phyloP scores from a whole-genome alignment of 108 stramenopile species.

The Skeletonema potamos region DNA sequence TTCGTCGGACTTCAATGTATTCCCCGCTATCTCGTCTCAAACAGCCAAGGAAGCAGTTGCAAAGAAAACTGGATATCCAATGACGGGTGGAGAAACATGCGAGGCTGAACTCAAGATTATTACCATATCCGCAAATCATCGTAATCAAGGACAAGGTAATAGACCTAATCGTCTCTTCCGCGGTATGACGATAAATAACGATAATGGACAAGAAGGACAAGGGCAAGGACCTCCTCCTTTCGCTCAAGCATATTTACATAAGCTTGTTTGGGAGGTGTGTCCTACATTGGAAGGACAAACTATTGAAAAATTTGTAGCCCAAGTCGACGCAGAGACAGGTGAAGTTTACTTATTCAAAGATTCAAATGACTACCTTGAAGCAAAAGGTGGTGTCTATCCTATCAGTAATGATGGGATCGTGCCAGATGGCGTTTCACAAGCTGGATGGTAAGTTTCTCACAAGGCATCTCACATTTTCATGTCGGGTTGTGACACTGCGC shows the following conservation, averaged over 20 bases:
- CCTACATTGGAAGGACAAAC: constrained; percentile 19
- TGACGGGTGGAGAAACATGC: neutral
- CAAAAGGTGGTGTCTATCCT: constrained; percentile 18
- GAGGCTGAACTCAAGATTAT: neutral
- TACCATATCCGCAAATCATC: neutral
- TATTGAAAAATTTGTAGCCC: constrained; percentile 6
- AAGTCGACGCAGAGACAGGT: constrained; percentile 15
- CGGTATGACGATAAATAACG: neutral
- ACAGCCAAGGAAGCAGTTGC: neutral
- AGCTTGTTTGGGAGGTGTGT: constrained; percentile 13
- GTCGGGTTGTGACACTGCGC: too few relatives aligned
- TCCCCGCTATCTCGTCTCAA: neutral
- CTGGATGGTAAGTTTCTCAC: constrained; percentile 26
- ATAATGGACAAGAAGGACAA: too few relatives aligned
- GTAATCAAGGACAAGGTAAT: neutral
- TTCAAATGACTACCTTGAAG: constrained; percentile 21
- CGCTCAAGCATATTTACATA: constrained; percentile 1
- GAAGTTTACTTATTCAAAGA: constrained; percentile 2
- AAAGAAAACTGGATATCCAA: neutral
- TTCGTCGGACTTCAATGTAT: neutral
- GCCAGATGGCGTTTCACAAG: constrained; percentile 4
- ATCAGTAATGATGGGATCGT: constrained; percentile 7
- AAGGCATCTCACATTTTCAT: constrained; percentile 3
- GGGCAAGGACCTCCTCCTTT: neutral
- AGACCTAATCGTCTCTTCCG: too few relatives aligned